These are phyloP conservation scores for Cadophora luteo-olivacea DNA, from an alignment of 2,329 filamentous ascomycete genomes.

Conservation along the genomic window DNA sequence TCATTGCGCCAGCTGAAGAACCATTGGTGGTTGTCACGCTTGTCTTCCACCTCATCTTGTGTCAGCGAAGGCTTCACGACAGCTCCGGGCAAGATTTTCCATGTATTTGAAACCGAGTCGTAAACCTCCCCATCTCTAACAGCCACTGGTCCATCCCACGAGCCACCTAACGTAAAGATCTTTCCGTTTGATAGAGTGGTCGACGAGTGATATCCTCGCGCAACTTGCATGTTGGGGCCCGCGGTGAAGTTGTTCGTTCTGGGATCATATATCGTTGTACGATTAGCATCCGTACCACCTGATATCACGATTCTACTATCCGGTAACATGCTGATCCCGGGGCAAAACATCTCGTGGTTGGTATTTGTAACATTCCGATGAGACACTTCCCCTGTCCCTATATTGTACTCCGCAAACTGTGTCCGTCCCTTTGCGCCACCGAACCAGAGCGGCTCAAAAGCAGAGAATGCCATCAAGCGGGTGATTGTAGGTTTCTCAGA, in stretches of 20 bases:
- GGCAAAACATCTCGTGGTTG: constrained; percentile 2
- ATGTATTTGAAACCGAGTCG: neutral
- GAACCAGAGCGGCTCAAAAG: constrained; percentile 5
- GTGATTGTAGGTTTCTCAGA: constrained; percentile 1
- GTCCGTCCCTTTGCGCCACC: constrained; percentile 2
- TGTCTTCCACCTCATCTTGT: neutral
- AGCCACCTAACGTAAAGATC: neutral
- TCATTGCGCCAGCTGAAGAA: neutral
- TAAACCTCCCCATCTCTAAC: neutral
- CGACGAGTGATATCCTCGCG: neutral
- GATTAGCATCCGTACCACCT: neutral
- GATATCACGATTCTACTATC: neutral
- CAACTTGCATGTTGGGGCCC: neutral
- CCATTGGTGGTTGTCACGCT: neutral
- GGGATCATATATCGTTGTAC: neutral
- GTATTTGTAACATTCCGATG: neutral
- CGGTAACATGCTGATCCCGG: neutral
- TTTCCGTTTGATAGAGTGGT: neutral
- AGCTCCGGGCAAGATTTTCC: neutral
- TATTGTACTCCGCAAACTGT: neutral
- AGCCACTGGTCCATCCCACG: neutral
- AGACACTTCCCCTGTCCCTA: neutral
- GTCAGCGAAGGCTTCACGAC: neutral
- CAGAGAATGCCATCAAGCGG: neutral
- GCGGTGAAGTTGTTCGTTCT: neutral